A percentile compares a stretch with the other conserved stretches of the same genome.
Evolutionary conservation across 2,329 filamentous ascomycete genomes (phyloP).

Genomic region (Xylaria sp.): DNA sequence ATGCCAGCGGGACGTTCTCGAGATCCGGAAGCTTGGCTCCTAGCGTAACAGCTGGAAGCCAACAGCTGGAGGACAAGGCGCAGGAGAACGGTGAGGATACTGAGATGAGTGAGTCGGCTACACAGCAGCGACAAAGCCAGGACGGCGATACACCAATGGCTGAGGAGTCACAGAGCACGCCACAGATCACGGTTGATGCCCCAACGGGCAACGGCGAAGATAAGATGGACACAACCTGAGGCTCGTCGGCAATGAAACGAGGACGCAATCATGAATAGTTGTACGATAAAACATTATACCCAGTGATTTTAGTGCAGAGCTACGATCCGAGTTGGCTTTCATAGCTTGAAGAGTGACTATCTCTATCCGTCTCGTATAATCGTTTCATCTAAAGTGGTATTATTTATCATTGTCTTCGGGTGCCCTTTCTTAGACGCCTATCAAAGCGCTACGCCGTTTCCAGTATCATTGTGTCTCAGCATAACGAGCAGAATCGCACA

Average conservation of each 20-base stretch:
- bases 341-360: not conserved
- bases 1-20: conserved; percentile 44
- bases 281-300: conserved; percentile 34
- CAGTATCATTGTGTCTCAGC: not conserved
- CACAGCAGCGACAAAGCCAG: conserved; percentile 34
- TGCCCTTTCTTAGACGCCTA: not conserved
- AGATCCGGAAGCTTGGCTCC: conserved; percentile 47
- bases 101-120: conserved; percentile 47
- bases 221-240: conserved; percentile 67
- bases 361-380: conserved; percentile 6
- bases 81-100: conserved; percentile 43
- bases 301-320: conserved; percentile 29
- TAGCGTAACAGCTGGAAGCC: conserved; percentile 39
- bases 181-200: conserved; percentile 56
- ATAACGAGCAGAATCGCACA: not conserved
- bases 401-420: conserved; percentile 11
- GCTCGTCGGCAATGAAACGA: not conserved
- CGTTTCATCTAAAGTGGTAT: conserved; percentile 20
- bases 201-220: conserved; percentile 58
- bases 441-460: not conserved
- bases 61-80: conserved; percentile 46
- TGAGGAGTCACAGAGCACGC: conserved; percentile 39
- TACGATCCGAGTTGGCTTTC: not conserved
- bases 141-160: conserved; percentile 44
- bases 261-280: not conserved